Conservation (phyloP, 352 stramenopile species). For the Thalassiosira mediterranea region DNA sequence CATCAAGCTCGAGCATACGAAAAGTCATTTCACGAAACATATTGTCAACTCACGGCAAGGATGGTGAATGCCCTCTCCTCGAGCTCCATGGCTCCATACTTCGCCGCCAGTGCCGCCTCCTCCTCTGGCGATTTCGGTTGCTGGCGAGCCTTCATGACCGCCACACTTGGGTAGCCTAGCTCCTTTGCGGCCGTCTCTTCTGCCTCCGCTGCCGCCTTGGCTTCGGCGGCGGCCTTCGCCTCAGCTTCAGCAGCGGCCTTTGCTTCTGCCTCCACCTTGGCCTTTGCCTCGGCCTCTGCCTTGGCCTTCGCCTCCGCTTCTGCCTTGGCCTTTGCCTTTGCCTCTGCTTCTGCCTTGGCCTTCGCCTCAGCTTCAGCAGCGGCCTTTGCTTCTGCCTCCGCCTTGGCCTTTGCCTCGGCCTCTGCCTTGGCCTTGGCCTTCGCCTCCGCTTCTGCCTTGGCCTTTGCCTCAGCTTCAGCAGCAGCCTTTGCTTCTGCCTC, state of each 20-base stretch:
- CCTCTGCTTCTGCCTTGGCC: not conserved
- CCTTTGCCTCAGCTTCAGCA: slow-evolving; percentile 13
- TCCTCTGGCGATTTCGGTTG: slow-evolving; percentile 41
- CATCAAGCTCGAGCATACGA: not conserved
- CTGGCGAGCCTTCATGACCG: slow-evolving; percentile 34
- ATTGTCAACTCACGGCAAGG: slow-evolving; percentile 20
- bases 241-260: slow-evolving; percentile 9
- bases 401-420: not conserved
- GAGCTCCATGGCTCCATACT: slow-evolving; percentile 50
- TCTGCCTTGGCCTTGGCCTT: slow-evolving; percentile 3
- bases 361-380: slow-evolving; percentile 8
- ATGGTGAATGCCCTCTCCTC: slow-evolving; percentile 45
- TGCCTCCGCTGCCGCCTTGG: slow-evolving; percentile 3
- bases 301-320: not conserved
- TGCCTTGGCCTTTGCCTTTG: slow-evolving; percentile 13
- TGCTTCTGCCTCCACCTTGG: slow-evolving; percentile 6
- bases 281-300: slow-evolving; percentile 12
- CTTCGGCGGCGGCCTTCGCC: not conserved
- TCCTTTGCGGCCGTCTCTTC: slow-evolving; percentile 19
- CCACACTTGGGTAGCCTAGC: slow-evolving; percentile 29
- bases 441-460: slow-evolving; percentile 16
- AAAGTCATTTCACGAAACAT: slow-evolving; percentile 1
- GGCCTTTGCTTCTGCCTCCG: slow-evolving; percentile 1
- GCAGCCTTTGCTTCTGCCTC: slow-evolving; percentile 14
- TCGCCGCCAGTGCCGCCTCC: slow-evolving; percentile 31